These are phyloP conservation scores for Agapanthus africanus DNA, from an alignment of 106 monocot species.

Conservation along the genomic window DNA sequence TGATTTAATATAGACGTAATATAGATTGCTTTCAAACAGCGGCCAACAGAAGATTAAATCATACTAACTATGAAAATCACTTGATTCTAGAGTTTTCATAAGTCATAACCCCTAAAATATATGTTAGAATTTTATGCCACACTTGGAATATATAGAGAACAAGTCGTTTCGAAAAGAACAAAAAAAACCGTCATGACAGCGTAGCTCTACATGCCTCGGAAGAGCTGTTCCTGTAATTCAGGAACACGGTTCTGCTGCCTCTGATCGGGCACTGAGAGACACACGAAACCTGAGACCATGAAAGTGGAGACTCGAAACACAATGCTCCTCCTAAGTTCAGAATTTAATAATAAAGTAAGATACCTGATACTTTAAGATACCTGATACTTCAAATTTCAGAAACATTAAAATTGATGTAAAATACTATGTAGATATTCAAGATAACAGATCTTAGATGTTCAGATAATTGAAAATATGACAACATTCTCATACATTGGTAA, in stretches of 20 bases:
- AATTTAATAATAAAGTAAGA: background rate
- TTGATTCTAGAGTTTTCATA: no score
- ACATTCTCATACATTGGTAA: background rate
- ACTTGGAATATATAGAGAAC: no score
- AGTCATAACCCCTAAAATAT: no score
- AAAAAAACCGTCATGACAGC: no score
- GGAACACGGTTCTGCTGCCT: conserved; percentile 59
- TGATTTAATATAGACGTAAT: no score
- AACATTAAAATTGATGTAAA: background rate
- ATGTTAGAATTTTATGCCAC: no score
- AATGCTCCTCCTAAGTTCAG: conserved; percentile 51
- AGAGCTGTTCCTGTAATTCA: conserved; percentile 37
- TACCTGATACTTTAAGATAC: no score
- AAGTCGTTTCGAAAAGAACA: no score
- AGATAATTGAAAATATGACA: background rate
- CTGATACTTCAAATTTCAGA: background rate
- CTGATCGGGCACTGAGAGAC: conserved; percentile 44
- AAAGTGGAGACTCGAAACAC: conserved; percentile 40
- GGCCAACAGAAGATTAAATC: no score
- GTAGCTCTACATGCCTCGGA: conserved; percentile 41
- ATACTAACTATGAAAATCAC: no score
- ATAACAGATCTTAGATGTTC: background rate
- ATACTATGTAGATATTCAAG: background rate
- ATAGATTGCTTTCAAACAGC: no score
- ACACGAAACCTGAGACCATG: conserved; percentile 66